These are phyloP conservation scores for Heterobasidion irregulare DNA, from an alignment of 1,284 basidiomycete genomes.

Conservation along the genomic window DNA sequence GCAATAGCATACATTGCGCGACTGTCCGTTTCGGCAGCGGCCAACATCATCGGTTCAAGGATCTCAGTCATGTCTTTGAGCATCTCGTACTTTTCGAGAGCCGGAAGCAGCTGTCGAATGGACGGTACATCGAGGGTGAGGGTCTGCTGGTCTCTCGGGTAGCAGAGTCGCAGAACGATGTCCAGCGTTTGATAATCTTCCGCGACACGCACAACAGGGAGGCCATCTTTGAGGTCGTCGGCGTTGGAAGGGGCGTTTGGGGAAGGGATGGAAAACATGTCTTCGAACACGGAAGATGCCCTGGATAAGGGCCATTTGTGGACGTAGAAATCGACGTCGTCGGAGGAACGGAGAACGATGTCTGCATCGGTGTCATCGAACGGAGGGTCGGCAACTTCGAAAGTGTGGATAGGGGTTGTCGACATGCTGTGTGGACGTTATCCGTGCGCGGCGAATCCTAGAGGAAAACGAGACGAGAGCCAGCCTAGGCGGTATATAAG, in stretches of 20 bases:
- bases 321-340: constrained; percentile 11
- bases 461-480: neutral
- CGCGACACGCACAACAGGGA: neutral
- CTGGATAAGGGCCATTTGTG: constrained; percentile 8
- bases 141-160: too few relatives aligned
- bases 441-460: neutral
- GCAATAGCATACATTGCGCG: neutral
- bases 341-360: constrained; percentile 11
- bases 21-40: too few relatives aligned
- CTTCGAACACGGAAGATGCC: constrained; percentile 10
- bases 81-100: too few relatives aligned
- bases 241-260: neutral
- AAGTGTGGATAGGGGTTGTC: neutral
- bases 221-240: neutral
- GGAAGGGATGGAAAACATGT: constrained; percentile 6
- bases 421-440: neutral
- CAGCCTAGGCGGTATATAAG: too few relatives aligned
- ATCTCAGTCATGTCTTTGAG: too few relatives aligned
- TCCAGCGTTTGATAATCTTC: too few relatives aligned
- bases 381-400: neutral
- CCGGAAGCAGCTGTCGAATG: too few relatives aligned
- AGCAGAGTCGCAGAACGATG: neutral
- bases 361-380: constrained; percentile 10
- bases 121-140: too few relatives aligned
- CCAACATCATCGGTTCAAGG: too few relatives aligned